These are phyloP conservation scores for Xylaria palmicola DNA, from an alignment of 495 filamentous ascomycete species.

Conservation along the genomic window DNA sequence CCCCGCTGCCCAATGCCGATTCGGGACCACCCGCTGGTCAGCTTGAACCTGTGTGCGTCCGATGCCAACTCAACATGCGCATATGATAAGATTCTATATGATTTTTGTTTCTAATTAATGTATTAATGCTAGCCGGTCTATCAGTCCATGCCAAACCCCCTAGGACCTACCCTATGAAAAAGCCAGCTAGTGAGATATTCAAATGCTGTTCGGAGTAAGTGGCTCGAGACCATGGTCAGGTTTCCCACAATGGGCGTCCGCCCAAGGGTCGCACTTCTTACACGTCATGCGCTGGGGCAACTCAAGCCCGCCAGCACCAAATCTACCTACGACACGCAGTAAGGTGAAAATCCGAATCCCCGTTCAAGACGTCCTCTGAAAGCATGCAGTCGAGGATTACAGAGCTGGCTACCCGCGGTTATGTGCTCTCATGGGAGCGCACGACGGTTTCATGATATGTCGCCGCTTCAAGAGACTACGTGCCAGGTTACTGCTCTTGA, in stretches of 20 bases:
- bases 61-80: too few relatives aligned
- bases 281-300: not conserved
- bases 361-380: not conserved
- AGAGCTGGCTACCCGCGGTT: conserved; percentile 34
- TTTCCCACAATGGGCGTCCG: not conserved
- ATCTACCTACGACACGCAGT: not conserved
- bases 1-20: too few relatives aligned
- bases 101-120: not conserved
- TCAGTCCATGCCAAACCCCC: not conserved
- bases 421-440: conserved; percentile 27
- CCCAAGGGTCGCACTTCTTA: not conserved
- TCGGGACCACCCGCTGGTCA: too few relatives aligned
- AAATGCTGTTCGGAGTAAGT: too few relatives aligned
- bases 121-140: not conserved
- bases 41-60: too few relatives aligned
- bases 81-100: not conserved
- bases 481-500: conserved; percentile 23
- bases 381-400: conserved; percentile 33
- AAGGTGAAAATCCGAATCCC: not conserved
- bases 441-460: conserved; percentile 28
- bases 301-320: not conserved
- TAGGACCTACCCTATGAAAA: too few relatives aligned
- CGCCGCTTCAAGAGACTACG: conserved; percentile 32
- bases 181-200: too few relatives aligned
- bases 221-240: too few relatives aligned